A percentile compares a stretch with the other conserved stretches of the same genome.
phyloP scores from a whole-genome alignment of 1,284 basidiomycete genomes.

The Trichosporon faecale region DNA sequence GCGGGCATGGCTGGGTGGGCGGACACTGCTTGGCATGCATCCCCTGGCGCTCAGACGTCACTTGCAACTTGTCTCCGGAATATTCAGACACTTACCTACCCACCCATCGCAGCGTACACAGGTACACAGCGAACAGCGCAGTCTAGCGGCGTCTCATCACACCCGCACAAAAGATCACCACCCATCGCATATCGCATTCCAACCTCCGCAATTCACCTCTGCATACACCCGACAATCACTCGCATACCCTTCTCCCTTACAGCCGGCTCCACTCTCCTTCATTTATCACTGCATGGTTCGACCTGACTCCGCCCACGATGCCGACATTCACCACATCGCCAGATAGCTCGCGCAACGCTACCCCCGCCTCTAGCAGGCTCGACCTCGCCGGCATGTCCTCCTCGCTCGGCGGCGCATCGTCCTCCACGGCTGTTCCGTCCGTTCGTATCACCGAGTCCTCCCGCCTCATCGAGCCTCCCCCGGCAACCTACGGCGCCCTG shows the following conservation, averaged over 20 bases:
- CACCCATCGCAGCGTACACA: not conserved
- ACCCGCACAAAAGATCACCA: not conserved
- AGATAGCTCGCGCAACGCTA: conserved; percentile 5
- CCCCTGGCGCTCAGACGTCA: conserved; percentile 1
- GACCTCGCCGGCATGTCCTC: conserved; percentile 12
- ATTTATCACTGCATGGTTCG: not conserved
- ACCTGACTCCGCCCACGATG: not conserved
- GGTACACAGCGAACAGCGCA: not conserved
- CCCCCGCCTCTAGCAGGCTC: conserved; percentile 7
- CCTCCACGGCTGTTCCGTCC: not conserved
- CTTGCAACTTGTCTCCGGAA: not conserved
- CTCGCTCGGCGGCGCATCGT: conserved; percentile 2
- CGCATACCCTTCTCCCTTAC: not conserved
- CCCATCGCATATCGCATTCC: not conserved
- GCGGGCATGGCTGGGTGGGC: not conserved
- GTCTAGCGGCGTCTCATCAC: not conserved
- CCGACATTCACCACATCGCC: conserved; percentile 1
- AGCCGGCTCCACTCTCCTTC: not conserved
- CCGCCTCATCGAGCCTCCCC: conserved; percentile 2
- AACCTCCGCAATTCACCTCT: not conserved
- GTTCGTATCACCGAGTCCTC: conserved; percentile 8
- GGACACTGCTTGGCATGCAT: not conserved
- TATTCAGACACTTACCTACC: not conserved
- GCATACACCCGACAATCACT: not conserved
- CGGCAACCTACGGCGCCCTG: not conserved